These are phyloP conservation scores for Serendipita sp. DNA, from an alignment of 768 basidiomycete species.

Conservation along the genomic window DNA sequence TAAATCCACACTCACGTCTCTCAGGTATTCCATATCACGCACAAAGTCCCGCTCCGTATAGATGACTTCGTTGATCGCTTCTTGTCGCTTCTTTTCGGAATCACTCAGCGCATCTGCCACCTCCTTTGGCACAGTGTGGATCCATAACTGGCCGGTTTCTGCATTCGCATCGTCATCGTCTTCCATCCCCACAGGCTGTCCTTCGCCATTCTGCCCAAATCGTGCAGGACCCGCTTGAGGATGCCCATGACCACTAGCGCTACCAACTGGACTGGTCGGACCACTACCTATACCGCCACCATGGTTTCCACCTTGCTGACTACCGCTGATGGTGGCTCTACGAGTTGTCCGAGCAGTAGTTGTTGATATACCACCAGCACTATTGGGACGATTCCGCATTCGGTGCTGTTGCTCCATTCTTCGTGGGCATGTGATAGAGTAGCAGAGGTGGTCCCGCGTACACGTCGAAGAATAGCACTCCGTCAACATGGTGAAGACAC, in stretches of 20 bases:
- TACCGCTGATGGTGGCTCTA: constrained; percentile 1
- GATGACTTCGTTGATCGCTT: constrained; percentile 94
- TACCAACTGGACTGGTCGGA: background rate
- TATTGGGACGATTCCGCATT: constrained; percentile 39
- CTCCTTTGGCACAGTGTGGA: constrained; percentile 90
- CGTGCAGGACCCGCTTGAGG: background rate
- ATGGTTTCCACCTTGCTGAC: background rate
- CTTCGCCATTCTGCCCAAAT: background rate
- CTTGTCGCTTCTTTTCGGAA: constrained; percentile 86
- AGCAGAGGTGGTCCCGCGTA: constrained; percentile 85
- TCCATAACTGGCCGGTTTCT: constrained; percentile 55
- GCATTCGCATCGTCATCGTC: constrained; percentile 10
- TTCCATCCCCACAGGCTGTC: background rate
- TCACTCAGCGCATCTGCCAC: constrained; percentile 87
- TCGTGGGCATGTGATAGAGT: constrained; percentile 91
- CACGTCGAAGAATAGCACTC: constrained; percentile 99
- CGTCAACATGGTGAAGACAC: constrained; percentile 90
- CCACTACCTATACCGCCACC: background rate
- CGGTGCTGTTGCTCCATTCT: constrained; percentile 81
- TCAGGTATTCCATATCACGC: constrained; percentile 91
- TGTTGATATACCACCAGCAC: background rate
- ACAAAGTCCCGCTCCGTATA: constrained; percentile 96
- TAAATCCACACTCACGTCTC: constrained; percentile 55
- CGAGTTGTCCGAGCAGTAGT: background rate
- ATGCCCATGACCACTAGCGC: constrained; percentile 4